Evolutionary conservation across 2,329 filamentous ascomycete species (phyloP), one percentile per base, ranked within the genome.

Genomic region (Beauveria brongniartii): DNA sequence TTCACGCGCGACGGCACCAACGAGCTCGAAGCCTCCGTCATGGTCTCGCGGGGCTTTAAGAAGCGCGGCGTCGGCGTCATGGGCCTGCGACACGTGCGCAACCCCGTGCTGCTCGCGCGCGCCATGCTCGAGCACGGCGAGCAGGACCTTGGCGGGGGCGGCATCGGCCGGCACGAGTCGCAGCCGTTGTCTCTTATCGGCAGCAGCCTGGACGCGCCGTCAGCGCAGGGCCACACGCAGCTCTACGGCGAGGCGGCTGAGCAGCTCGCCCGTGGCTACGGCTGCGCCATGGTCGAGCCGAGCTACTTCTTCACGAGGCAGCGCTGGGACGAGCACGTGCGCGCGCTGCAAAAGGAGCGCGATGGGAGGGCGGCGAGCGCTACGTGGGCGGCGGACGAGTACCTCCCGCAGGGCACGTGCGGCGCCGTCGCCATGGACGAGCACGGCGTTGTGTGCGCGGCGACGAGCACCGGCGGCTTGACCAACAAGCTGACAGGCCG

Each of bases 401-500:
- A 88, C 69, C 77, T 95, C 18, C 88, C 90, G 1, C 91, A 95
- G 73, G 92, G 92, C 0, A 96, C 92, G 0, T 88, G 89, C 34
- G 92, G 92, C 1, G 90, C 89, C 8, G 90, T 96, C 0, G 91
- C 89, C 26, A 75, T 96, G 8, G 92, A 96, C 71, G 77, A 77
- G n/a, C 82, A 86, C 46, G 91, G 91, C 0, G 84, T 88, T 3
- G 73, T 95, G 3, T 92, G 89, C 66, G 78, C 72, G n/a, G 84
- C 83, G 1, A 87, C 84, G 3, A 85, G 81, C 68, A 87, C 84
- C 0, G 92, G 92, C 5, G 92, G 92, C 0, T 71, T 96, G 72
- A 96, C 92, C 24, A 96, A 96, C 71, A 96, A 96, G 76, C 75
- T 93, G 59, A 89, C 90, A 0, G 92, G 91, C 0, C 80, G 92